Evolutionary conservation across 768 basidiomycete genomes (phyloP), one percentile per base, ranked within the genome.

Genomic region (Rossbeevera mucosa): DNA sequence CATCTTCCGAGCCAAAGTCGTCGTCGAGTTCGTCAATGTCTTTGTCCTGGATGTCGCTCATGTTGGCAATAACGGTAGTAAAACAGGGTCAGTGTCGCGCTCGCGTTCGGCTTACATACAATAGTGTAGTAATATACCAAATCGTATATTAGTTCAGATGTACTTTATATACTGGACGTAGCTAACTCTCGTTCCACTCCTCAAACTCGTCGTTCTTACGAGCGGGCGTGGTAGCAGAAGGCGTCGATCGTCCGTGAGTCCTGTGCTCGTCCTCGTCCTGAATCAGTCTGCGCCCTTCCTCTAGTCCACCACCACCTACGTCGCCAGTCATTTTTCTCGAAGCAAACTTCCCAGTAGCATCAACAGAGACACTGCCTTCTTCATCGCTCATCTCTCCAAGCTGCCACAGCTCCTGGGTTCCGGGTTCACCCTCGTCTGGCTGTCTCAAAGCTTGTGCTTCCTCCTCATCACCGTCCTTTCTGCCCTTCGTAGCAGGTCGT

Each of bases 361-460:
- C 75, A 45, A 76, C 11, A 72, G 20, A 71, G 4, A 29, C 64
- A 30, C 71, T 74, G 9, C 78, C 80, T 20, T 88, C 86, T 5
- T 82, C 82, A 46, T 88, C 88, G 51, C 84, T 86, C 21, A 73
- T 80, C 24, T 87, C 81, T 2, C 90, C 87, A 2, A 92, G 75
- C 43, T 84, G 77, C 89, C 90, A 92, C 36, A 85, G 59, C 16
- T 73, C 76, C 22, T 47, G 55, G 0, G 43, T 31, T 21, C 42
- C 51, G 7, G 78, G 72, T 24, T 72, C 71, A 2, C 71, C 76
- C 38, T 74, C 76, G 18, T 64, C 70, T 40, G 66, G 60, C 18
- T 60, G 64, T 4, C 64, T 64, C 5, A 76, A 56, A 21, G 64
- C 72, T 48, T 71, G 72, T 38, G 59, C 67, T 54, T 59, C 69